Evolutionary conservation across 805 yeast species (phyloP), one percentile per base, ranked within the genome.

Genomic region (Myxozyma neotropica): DNA sequence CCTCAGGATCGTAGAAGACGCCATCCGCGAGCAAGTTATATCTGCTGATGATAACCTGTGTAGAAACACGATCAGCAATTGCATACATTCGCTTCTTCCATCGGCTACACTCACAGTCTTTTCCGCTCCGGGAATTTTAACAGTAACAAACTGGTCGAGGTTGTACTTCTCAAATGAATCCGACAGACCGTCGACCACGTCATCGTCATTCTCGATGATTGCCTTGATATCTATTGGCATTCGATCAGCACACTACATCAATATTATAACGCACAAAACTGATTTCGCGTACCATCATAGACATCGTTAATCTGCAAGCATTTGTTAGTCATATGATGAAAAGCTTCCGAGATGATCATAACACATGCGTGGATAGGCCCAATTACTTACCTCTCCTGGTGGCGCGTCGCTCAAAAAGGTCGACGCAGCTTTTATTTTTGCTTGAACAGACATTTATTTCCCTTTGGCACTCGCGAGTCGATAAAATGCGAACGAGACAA

Each of bases 1-100:
- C 73, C 1, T 73, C 73, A 31, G 79, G 80, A 68, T 88, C 95
- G 64, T 79, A 75, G 65, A 79, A 85, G 27, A 67, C 68, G 64
- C 74, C 79, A 15, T 83, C 67, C 1, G 79, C 82, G 17, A 72
- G 68, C 49, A 75, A 74, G 65, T 85, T 86, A 71, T 75, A 79
- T 58, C 77, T 71, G 0, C 86, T 80, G 13, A 85, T 63, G 3
- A 84, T 73, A 0, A 75, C 70, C 67, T 71, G 65, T 3, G 21
- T 15, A 3, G 59, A 57, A 5, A 19, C 13, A 29, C 26, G 12
- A 29, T 26, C 43, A 48, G 42, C 35, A 35, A 6, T 21, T 4
- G 12, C 10, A 12, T 4, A 24, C 33, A 21, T 12, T 7, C 12
- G 3, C 4, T 21, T 4, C n/a, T 23, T 19, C 12, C 21, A 7